A percentile compares a stretch with the other conserved stretches of the same genome.
Evolutionary conservation across 352 stramenopile species (phyloP).

Genomic region (Plasmopara halstedii): DNA sequence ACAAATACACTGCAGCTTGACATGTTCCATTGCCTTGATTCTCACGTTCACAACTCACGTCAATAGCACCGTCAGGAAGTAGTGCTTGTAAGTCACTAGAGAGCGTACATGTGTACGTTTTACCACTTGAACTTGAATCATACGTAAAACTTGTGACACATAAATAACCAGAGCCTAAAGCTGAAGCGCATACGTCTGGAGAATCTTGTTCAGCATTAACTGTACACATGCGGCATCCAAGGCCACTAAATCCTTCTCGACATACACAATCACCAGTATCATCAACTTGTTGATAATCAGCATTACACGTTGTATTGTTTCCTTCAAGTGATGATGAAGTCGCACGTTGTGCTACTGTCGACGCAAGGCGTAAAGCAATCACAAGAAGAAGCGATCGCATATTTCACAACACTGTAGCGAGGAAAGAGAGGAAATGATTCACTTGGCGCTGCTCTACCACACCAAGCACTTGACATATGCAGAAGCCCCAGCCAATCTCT

Average conservation of each 20-base stretch:
- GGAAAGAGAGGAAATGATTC: too few relatives aligned
- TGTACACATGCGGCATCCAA: background rate
- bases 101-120: slow-evolving; percentile 65
- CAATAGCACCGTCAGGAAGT: slow-evolving; percentile 57
- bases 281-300: background rate
- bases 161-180: slow-evolving; percentile 28
- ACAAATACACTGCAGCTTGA: slow-evolving; percentile 61
- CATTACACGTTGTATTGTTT: background rate
- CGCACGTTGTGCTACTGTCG: background rate
- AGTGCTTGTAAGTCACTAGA: slow-evolving; percentile 46
- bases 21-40: slow-evolving; percentile 29
- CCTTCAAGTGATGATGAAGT: background rate
- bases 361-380: background rate
- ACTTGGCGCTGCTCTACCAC: too few relatives aligned
- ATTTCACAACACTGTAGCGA: too few relatives aligned
- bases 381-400: too few relatives aligned
- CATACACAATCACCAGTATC: background rate
- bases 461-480: too few relatives aligned
- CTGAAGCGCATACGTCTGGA: slow-evolving; percentile 22
- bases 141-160: slow-evolving; percentile 37
- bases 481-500: too few relatives aligned
- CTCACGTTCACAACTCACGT: slow-evolving; percentile 50
- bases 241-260: background rate
- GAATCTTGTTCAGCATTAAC: background rate
- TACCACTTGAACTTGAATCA: slow-evolving; percentile 31